A percentile compares a stretch with the other conserved stretches of the same genome.
phyloP scores from a whole-genome alignment of 768 basidiomycete species.

The Mycena leptocephala region DNA sequence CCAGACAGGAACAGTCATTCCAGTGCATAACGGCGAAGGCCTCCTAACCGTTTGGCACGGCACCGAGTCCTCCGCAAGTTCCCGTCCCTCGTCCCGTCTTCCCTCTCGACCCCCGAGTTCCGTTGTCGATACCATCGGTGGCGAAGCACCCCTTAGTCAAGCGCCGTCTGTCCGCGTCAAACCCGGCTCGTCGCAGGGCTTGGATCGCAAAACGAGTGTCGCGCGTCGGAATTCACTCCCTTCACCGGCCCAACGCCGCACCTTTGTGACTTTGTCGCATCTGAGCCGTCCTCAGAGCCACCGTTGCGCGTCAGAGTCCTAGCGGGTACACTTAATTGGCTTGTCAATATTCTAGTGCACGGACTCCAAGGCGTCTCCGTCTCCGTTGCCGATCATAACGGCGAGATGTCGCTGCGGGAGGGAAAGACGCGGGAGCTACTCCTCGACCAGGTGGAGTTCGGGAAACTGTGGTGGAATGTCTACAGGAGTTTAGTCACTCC shows the following conservation, averaged over 20 bases:
- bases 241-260: slow-evolving; percentile 77
- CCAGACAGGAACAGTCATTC: slow-evolving; percentile 79
- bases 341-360: slow-evolving; percentile 84
- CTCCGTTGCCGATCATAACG: slow-evolving; percentile 89
- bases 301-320: slow-evolving; percentile 85
- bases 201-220: slow-evolving; percentile 85
- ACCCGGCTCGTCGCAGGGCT: slow-evolving; percentile 74
- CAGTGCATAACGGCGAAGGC: slow-evolving; percentile 83
- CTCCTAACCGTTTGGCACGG: slow-evolving; percentile 77
- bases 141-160: slow-evolving; percentile 66
- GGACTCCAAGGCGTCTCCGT: slow-evolving; percentile 86
- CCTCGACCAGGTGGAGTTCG: slow-evolving; percentile 83
- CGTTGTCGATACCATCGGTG: slow-evolving; percentile 57
- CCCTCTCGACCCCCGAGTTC: slow-evolving; percentile 84
- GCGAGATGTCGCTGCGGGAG: slow-evolving; percentile 85
- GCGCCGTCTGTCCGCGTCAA: slow-evolving; percentile 87
- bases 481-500: slow-evolving; percentile 90
- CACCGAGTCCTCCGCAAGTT: slow-evolving; percentile 60
- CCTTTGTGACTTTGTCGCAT: slow-evolving; percentile 68
- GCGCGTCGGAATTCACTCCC: slow-evolving; percentile 86
- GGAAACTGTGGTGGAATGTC: slow-evolving; percentile 86
- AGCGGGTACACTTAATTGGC: slow-evolving; percentile 82
- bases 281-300: slow-evolving; percentile 79
- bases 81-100: slow-evolving; percentile 72
- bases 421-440: slow-evolving; percentile 81